Evolutionary conservation across 129 eudicot genomes (phyloP).

Genomic region (Solidago caesia): DNA sequence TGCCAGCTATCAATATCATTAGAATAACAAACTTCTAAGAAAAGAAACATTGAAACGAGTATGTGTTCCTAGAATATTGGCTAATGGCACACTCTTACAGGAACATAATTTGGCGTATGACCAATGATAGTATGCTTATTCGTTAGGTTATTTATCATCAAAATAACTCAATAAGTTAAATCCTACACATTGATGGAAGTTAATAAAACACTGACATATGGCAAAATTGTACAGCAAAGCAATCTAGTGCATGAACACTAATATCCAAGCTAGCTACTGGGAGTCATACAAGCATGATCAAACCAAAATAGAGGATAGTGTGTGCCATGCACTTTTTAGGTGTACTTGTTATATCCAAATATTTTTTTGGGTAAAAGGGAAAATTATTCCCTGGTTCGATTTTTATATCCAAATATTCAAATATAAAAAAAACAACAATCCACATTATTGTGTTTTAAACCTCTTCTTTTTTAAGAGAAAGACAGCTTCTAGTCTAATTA

Average conservation of each 20-base stretch:
- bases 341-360: neutral
- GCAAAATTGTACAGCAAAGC: neutral
- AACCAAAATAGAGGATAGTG: slow-evolving; percentile 3
- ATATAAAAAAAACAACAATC: neutral
- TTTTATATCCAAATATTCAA: neutral
- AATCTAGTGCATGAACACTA: slow-evolving; percentile 6
- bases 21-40: neutral
- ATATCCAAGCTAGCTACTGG: slow-evolving; percentile 12
- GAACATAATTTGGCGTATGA: slow-evolving; percentile 1
- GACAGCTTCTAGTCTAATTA: neutral
- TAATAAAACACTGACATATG: neutral
- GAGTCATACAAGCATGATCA: slow-evolving; percentile 9
- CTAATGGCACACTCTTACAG: slow-evolving; percentile 7
- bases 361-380: no score
- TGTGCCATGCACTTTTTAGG: neutral
- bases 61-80: neutral
- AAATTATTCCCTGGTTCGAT: no score
- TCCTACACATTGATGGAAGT: neutral
- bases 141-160: no score
- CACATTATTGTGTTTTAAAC: neutral
- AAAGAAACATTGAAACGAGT: neutral
- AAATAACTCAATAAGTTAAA: no score
- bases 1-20: neutral
- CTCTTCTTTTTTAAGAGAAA: no score
- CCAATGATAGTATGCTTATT: no score